These are phyloP conservation scores for Leucaena leucocephala DNA, from an alignment of 306 rosid genomes.

Conservation along the genomic window DNA sequence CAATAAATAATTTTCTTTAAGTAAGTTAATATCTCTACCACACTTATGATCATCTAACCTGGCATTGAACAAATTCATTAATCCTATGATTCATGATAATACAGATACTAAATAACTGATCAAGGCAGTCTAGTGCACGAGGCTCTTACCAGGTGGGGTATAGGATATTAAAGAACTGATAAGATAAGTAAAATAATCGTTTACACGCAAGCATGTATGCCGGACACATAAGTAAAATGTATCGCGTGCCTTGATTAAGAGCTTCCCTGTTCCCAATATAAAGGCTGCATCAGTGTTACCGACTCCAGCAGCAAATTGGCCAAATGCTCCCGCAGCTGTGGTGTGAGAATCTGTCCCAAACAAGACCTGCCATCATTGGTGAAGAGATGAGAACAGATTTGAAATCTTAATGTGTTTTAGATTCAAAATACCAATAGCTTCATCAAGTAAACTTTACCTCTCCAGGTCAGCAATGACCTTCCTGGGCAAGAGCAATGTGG, in stretches of 20 bases:
- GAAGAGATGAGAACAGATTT: conserved; percentile 26
- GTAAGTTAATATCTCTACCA: background rate
- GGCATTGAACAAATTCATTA: background rate
- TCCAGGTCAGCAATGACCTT: conserved; percentile 94
- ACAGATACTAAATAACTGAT: background rate
- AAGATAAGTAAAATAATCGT: background rate
- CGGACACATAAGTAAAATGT: background rate
- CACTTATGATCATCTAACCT: background rate
- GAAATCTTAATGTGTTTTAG: conserved; percentile 22
- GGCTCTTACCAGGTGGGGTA: no score
- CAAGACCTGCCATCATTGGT: conserved; percentile 59
- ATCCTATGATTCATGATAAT: background rate
- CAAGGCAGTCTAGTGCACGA: no score
- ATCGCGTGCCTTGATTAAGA: conserved; percentile 65
- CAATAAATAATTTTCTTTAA: background rate
- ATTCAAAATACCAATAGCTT: conserved; percentile 3
- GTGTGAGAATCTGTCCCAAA: conserved; percentile 94
- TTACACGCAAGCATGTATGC: background rate
- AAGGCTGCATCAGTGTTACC: conserved; percentile 90
- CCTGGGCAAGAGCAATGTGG: conserved; percentile 86
- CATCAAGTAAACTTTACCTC: conserved; percentile 54
- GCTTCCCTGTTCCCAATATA: conserved; percentile 80
- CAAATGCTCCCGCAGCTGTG: conserved; percentile 91
- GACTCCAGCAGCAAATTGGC: conserved; percentile 85
- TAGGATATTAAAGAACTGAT: background rate